Conservation (phyloP, 768 basidiomycete genomes). For the Hirschioporus abietinus region DNA sequence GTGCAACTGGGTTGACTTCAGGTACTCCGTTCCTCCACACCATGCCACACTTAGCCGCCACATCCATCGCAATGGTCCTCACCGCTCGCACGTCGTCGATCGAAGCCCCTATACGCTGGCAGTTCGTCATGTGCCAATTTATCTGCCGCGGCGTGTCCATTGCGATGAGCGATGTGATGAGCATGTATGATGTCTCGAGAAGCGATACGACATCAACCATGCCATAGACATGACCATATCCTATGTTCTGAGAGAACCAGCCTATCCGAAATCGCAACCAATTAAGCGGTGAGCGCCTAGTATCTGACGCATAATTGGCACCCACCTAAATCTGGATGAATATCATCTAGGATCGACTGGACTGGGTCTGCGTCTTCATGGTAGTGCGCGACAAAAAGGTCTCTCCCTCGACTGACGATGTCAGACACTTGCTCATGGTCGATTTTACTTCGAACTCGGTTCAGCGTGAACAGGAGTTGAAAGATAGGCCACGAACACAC, state of each 20-base stretch:
- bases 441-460: neutral
- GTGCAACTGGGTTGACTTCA: slow-evolving; percentile 19
- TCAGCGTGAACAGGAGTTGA: neutral
- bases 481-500: slow-evolving; percentile 10
- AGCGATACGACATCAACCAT: slow-evolving; percentile 40
- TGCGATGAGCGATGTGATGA: slow-evolving; percentile 59
- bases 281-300: neutral
- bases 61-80: slow-evolving; percentile 48
- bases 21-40: slow-evolving; percentile 50
- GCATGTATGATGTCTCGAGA: slow-evolving; percentile 52
- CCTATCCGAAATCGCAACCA: slow-evolving; percentile 27
- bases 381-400: slow-evolving; percentile 17
- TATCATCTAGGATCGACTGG: slow-evolving; percentile 38
- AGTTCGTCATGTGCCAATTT: slow-evolving; percentile 57
- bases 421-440: neutral
- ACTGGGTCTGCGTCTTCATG: slow-evolving; percentile 57
- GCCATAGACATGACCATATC: slow-evolving; percentile 53
- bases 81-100: slow-evolving; percentile 48
- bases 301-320: neutral
- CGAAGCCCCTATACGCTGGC: slow-evolving; percentile 49
- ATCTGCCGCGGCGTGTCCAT: slow-evolving; percentile 59
- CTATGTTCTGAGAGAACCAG: slow-evolving; percentile 49
- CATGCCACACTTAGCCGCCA: slow-evolving; percentile 42
- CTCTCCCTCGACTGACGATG: neutral
- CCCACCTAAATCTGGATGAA: slow-evolving; percentile 62